Base-by-base conservation (phyloP, 2,329 filamentous ascomycete genomes). In the Diatrype stigma region DNA sequence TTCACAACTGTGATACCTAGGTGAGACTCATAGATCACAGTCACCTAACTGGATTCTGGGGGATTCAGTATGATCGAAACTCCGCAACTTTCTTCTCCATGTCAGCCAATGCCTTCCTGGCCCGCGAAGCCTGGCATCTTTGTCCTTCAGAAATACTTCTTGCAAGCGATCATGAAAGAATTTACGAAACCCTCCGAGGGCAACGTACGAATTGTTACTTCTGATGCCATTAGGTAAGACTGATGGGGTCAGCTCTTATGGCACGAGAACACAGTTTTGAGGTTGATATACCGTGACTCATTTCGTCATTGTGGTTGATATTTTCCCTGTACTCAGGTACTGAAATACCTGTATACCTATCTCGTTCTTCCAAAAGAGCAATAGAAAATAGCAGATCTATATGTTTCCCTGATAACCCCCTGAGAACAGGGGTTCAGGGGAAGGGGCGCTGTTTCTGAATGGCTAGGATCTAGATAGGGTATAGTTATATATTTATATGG, bases 51-150 rank as follows among this genome's bases (percentile, higher is more conserved):
- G 37, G 19, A 48, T 21, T 16, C 38, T 35, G 16, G 11, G 11
- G 1, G 14, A 59, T 74, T 63, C 67, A 85, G 81, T 75, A 48
- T 10, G 66, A 66, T 37, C 74, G 68, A 0, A 81, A 85, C 44
- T 82, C 78, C 11, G 80, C 77, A 2, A 89, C 75, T 16, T 79
- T 78, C 56, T 84, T 84, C 62, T 95, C 90, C 26, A 85, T 80
- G 3, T 79, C 79, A 46, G 84, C 81, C 17, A 94, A 69, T 1
- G 84, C 81, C 60, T 94, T 93, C n/a, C 89, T 77, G 0, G 89
- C 89, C 53, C 86, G 80, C 89, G 76, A 38, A 90, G 70, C 40
- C 82, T 76, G 7, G 89, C 89, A 62, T 90, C 84, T 57, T 91
- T 89, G 61, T 89, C 84, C 1, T 85, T 78, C 19, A 85, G 77